Conservation (phyloP, 805 yeast genomes). For the Hanseniaspora thailandica region DNA sequence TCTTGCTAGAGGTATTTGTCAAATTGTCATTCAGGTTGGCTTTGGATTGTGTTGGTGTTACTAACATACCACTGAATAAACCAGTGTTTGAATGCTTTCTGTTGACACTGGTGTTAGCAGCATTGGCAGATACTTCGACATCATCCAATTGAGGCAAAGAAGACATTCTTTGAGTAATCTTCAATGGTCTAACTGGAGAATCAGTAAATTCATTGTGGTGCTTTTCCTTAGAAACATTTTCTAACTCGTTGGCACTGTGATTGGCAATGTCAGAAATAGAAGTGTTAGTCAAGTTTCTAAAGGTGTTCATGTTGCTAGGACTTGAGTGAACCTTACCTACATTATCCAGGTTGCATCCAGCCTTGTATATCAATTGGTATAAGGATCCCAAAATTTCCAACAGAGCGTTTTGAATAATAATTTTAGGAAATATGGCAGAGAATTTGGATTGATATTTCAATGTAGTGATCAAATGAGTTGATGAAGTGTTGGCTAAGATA, state of each 20-base stretch:
- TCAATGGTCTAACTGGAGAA: constrained; percentile 55
- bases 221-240: background rate
- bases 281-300: background rate
- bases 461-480: constrained; percentile 56
- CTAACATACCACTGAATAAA: constrained; percentile 21
- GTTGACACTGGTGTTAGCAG: background rate
- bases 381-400: constrained; percentile 53
- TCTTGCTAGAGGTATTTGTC: background rate
- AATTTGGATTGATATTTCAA: constrained; percentile 57
- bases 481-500: constrained; percentile 44
- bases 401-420: constrained; percentile 56
- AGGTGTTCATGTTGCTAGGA: background rate
- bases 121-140: background rate
- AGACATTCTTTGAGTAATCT: constrained; percentile 47
- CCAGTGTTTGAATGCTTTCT: constrained; percentile 25
- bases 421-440: constrained; percentile 46
- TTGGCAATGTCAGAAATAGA: background rate
- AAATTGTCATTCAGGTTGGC: background rate
- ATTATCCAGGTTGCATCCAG: background rate
- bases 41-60: constrained; percentile 1
- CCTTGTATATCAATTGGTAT: constrained; percentile 38
- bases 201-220: constrained; percentile 16
- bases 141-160: background rate
- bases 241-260: background rate
- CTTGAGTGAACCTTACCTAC: background rate